phyloP scores from a whole-genome alignment of 495 filamentous ascomycete species.

The Aspergillus conjunctus region DNA sequence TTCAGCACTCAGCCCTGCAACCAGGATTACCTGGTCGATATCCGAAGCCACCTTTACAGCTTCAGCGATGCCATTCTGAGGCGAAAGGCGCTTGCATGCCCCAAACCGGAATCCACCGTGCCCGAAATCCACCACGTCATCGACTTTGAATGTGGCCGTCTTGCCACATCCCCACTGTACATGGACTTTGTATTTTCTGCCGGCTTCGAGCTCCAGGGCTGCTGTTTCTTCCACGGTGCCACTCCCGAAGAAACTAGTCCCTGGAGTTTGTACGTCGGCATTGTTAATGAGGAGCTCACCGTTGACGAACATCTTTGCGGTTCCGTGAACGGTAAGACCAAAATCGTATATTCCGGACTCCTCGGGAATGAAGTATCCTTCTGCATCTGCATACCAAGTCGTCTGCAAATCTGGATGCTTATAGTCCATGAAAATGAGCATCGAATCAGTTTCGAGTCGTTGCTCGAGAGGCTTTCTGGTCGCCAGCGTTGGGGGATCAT shows the following conservation, averaged over 20 bases:
- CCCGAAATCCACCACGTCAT: slow-evolving; percentile 51
- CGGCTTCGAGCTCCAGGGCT: slow-evolving; percentile 52
- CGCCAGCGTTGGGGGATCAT: slow-evolving; percentile 55
- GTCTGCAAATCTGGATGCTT: slow-evolving; percentile 49
- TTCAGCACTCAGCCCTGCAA: slow-evolving; percentile 75
- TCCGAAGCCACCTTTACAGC: slow-evolving; percentile 61
- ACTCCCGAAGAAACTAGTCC: slow-evolving; percentile 57
- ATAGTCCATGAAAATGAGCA: slow-evolving; percentile 63
- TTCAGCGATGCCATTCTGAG: slow-evolving; percentile 60
- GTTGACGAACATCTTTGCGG: slow-evolving; percentile 66
- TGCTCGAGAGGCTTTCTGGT: slow-evolving; percentile 39
- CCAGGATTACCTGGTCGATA: slow-evolving; percentile 69
- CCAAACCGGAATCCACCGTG: slow-evolving; percentile 75
- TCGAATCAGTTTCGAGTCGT: slow-evolving; percentile 51
- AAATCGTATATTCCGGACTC: slow-evolving; percentile 67
- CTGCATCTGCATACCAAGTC: slow-evolving; percentile 59
- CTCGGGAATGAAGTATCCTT: slow-evolving; percentile 56
- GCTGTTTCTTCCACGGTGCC: slow-evolving; percentile 61
- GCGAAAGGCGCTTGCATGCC: slow-evolving; percentile 62
- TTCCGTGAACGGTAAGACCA: slow-evolving; percentile 71
- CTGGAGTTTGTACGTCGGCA: slow-evolving; percentile 52
- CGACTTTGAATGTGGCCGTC: slow-evolving; percentile 54
- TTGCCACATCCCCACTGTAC: slow-evolving; percentile 63
- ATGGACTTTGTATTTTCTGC: slow-evolving; percentile 55
- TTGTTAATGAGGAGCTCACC: slow-evolving; percentile 69